Evolutionary conservation across 345 rosid species (phyloP), one percentile per base, ranked within the genome.

Genomic region (Litchi chinensis): DNA sequence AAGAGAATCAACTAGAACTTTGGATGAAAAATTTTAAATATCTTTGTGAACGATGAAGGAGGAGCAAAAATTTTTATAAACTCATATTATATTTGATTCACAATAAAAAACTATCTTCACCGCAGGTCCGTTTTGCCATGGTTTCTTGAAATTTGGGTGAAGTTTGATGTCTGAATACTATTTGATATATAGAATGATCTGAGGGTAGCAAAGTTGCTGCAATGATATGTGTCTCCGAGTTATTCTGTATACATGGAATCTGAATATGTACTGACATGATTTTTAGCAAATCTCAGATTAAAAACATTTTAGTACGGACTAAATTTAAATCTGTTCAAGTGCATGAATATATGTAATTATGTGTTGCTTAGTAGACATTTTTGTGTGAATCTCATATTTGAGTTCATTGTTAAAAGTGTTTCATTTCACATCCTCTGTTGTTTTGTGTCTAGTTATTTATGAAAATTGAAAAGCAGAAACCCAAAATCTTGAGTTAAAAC

Each of bases 181-280:
- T 41, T 59, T 73, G 56, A 65, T 19, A 19, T 21, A 41, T 26
- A 26, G 39, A 72, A n/a, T 72, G 16, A 72, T 56, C 75, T n/a
- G 46, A 39, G 65, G 28, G 15, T 56, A 22, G 22, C 41, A 15
- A 37, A 21, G 41, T n/a, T 57, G 16, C 12, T 5, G 0, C 5
- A 26, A 60, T 8, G 8, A 2, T 15, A 44, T 8, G 10, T 28
- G 72, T 11, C 37, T 44, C 72, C 11, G 1, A 43, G 10, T 22
- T 44, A 21, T 41, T 41, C 1, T 68, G n/a, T 21, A 52, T 52
- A 16, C 57, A 19, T 52, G 57, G n/a, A 52, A 52, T 16, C 24
- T 52, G 26, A 0, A 0, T 40, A 9, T 54, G 9, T 13, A 71
- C 46, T 24, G 32, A 52, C 15, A 26, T 46, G 57, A 69, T 43